Conservation (phyloP, 371 early-diverging fungal genomes). For the Mortierella sp. region DNA sequence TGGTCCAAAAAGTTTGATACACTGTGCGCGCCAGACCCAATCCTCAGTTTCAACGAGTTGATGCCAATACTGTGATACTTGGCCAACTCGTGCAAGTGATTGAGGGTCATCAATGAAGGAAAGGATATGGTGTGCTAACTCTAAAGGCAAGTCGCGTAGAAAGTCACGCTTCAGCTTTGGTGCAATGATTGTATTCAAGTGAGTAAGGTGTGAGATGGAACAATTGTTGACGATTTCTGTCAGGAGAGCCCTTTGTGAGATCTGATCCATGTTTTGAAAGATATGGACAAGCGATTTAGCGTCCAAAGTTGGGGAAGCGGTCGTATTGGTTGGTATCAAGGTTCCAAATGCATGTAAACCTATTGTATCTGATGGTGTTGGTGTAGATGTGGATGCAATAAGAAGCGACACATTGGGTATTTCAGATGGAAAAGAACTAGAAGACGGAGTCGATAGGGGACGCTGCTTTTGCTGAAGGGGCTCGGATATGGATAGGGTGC, state of each 20-base stretch:
- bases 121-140: constrained; percentile 79
- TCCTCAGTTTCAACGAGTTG: constrained; percentile 48
- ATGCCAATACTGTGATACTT: constrained; percentile 84
- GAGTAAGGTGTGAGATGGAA: constrained; percentile 68
- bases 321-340: not conserved
- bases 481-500: not conserved
- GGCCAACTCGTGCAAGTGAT: constrained; percentile 79
- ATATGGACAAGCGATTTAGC: not conserved
- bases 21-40: constrained; percentile 74
- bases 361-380: constrained; percentile 16
- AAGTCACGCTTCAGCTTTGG: constrained; percentile 86
- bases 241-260: constrained; percentile 34
- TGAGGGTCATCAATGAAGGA: constrained; percentile 76
- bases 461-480: constrained; percentile 1
- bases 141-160: constrained; percentile 79
- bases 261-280: constrained; percentile 42
- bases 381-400: constrained; percentile 10
- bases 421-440: constrained; percentile 10
- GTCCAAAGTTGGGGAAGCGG: not conserved
- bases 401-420: not conserved
- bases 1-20: constrained; percentile 65
- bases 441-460: constrained; percentile 10
- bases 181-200: constrained; percentile 67
- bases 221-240: constrained; percentile 67
- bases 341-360: not conserved